A percentile compares a stretch with the other conserved stretches of the same genome.
phyloP scores from a whole-genome alignment of 345 rosid species.

The Eucalyptus erythrocorys region DNA sequence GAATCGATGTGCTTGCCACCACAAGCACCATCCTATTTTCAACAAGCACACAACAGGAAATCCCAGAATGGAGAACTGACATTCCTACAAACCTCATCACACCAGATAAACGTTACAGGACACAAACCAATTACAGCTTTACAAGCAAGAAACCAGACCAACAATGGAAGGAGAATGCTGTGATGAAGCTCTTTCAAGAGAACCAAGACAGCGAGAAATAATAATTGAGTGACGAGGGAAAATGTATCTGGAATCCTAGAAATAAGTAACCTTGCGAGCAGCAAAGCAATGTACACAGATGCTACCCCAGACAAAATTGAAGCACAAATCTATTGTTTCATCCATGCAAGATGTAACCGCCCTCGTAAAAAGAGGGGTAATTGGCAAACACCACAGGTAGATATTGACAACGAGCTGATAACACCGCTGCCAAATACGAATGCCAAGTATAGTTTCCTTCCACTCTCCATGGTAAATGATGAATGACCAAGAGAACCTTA shows the following conservation, averaged over 20 bases:
- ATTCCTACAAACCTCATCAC: background rate
- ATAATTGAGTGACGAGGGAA: background rate
- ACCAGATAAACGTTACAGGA: background rate
- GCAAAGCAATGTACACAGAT: background rate
- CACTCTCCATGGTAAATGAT: background rate
- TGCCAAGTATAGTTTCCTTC: background rate
- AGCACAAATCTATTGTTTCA: background rate
- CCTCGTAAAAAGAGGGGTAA: background rate
- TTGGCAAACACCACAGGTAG: background rate
- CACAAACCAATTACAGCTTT: background rate
- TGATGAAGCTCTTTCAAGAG: background rate
- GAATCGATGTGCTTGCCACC: background rate
- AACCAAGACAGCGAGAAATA: background rate
- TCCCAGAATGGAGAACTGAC: background rate
- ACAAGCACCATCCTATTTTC: background rate
- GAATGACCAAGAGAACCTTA: background rate
- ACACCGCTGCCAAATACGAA: background rate
- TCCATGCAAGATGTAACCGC: background rate
- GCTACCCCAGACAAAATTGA: background rate
- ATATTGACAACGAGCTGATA: background rate
- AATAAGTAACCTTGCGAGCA: background rate
- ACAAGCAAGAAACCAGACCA: background rate
- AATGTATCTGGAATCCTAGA: background rate
- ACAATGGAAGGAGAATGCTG: background rate
- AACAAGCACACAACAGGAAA: background rate